These are phyloP conservation scores for Paralagenidium karlingii DNA, from an alignment of 352 stramenopile genomes.

Conservation along the genomic window DNA sequence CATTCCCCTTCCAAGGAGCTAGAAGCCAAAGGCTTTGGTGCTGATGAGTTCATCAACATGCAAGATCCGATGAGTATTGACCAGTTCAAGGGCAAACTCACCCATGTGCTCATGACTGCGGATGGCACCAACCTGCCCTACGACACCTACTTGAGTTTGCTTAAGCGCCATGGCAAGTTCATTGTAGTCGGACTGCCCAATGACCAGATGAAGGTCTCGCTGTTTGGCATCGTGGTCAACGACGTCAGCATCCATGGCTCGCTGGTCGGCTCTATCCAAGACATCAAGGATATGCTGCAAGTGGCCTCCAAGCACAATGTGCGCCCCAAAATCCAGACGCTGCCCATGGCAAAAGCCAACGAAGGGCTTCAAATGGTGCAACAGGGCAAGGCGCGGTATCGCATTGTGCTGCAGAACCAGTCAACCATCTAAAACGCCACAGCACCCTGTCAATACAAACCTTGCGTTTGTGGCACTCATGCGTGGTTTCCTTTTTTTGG, in stretches of 20 bases:
- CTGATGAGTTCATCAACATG: conserved; percentile 51
- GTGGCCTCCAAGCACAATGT: conserved; percentile 72
- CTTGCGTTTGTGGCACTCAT: too few relatives aligned
- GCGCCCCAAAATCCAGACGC: conserved; percentile 27
- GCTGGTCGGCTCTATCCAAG: conserved; percentile 33
- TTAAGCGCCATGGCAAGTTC: conserved; percentile 49
- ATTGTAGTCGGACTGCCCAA: conserved; percentile 58
- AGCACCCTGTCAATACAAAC: too few relatives aligned
- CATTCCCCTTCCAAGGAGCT: conserved; percentile 49
- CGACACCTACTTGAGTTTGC: conserved; percentile 33
- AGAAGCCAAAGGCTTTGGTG: conserved; percentile 46
- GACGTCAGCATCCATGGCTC: conserved; percentile 36
- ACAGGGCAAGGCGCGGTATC: conserved; percentile 23
- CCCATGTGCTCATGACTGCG: conserved; percentile 65
- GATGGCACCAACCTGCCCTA: conserved; percentile 35
- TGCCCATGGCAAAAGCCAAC: conserved; percentile 28
- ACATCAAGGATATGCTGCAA: conserved; percentile 76
- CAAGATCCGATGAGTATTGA: conserved; percentile 23
- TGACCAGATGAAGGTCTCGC: conserved; percentile 33
- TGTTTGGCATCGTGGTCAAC: conserved; percentile 24
- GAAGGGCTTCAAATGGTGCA: conserved; percentile 22
- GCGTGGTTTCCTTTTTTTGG: too few relatives aligned
- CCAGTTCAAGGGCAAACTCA: conserved; percentile 21
- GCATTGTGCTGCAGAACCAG: conserved; percentile 13
- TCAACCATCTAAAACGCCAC: too few relatives aligned